Evolutionary conservation across 805 yeast species (phyloP).

Genomic region (Wickerhamomyces xylosicus): DNA sequence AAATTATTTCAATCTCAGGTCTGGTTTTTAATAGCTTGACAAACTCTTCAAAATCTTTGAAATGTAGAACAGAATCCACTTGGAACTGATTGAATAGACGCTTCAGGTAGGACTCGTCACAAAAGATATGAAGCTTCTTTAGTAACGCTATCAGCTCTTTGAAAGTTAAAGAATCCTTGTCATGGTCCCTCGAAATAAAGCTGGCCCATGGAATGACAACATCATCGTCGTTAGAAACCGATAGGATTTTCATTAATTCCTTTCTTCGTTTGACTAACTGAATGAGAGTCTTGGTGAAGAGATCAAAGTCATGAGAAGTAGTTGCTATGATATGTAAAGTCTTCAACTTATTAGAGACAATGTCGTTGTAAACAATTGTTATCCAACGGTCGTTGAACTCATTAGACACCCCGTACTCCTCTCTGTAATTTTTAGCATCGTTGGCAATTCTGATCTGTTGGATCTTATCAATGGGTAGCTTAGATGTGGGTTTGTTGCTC

Average conservation of each 20-base stretch:
- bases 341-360: conserved; percentile 52
- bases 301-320: conserved; percentile 37
- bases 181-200: conserved; percentile 22
- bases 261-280: conserved; percentile 46
- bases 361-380: conserved; percentile 61
- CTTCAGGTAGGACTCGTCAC: conserved; percentile 42
- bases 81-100: conserved; percentile 30
- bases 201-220: conserved; percentile 49
- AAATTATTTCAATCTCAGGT: conserved; percentile 46
- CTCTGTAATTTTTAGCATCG: conserved; percentile 78
- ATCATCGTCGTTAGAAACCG: conserved; percentile 55
- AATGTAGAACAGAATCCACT: conserved; percentile 33
- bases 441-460: conserved; percentile 49
- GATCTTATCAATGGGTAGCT: conserved; percentile 49
- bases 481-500: conserved; percentile 33
- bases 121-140: conserved; percentile 59
- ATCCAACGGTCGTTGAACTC: conserved; percentile 68
- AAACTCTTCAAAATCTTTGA: conserved; percentile 66
- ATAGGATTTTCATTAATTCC: conserved; percentile 51
- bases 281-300: conserved; percentile 43
- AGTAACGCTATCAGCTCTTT: conserved; percentile 61
- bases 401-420: conserved; percentile 65
- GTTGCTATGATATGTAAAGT: conserved; percentile 72
- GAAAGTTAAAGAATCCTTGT: conserved; percentile 37
- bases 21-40: conserved; percentile 59